These are phyloP conservation scores for Colletotrichum costaricense DNA, from an alignment of 2,329 filamentous ascomycete genomes.

Conservation along the genomic window DNA sequence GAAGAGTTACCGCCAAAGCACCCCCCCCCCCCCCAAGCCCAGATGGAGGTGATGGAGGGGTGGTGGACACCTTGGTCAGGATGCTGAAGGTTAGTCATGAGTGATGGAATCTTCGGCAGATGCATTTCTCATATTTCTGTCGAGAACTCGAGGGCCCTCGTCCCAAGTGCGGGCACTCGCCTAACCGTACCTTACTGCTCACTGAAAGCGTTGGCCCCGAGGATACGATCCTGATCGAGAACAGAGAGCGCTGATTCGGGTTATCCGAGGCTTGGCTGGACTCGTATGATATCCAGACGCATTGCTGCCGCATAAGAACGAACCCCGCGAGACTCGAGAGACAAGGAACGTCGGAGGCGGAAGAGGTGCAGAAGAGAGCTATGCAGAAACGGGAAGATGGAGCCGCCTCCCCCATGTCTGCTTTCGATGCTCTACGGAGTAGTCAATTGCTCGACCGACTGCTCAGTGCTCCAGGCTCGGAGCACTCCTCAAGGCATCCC, in stretches of 20 bases:
- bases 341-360: not conserved
- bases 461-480: not conserved
- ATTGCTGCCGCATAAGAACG: not conserved
- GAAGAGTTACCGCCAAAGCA: not conserved
- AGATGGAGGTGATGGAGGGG: constrained; percentile 18
- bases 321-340: not conserved
- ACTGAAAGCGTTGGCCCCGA: not conserved
- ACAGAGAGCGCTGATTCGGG: not conserved
- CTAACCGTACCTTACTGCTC: not conserved
- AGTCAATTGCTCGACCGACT: too few relatives aligned
- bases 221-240: not conserved
- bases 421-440: too few relatives aligned
- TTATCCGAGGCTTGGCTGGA: not conserved
- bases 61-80: not conserved
- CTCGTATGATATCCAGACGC: not conserved
- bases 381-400: not conserved
- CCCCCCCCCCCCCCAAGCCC: not conserved
- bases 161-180: constrained; percentile 11
- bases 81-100: not conserved
- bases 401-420: not conserved
- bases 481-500: not conserved
- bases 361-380: not conserved
- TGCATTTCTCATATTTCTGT: constrained; percentile 10
- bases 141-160: not conserved
- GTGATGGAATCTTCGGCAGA: constrained; percentile 30